Base-by-base conservation (phyloP, 2,329 filamentous ascomycete genomes). In the Stylonectria norvegica region DNA sequence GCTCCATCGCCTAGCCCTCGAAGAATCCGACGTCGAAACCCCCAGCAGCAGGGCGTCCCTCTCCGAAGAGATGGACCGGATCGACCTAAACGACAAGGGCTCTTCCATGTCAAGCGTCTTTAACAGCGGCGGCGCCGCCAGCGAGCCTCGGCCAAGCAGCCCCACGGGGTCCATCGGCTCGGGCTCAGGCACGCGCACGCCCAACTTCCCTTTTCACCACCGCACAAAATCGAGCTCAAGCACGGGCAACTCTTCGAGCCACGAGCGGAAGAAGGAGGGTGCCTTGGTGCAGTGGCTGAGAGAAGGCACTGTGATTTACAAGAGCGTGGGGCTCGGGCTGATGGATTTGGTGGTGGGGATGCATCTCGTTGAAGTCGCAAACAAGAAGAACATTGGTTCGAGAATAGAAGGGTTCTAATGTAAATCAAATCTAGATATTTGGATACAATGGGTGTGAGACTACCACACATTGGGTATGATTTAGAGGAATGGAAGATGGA, bases 271-370 rank as follows among this genome's bases (percentile, higher is more conserved):
- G 44, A 67, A 67, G 43, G 71, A 78, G 36, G 68, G 78, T 37
- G 65, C 72, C 9, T 62, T 82, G 38, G 65, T 68, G 19, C 63
- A 68, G 15, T 83, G 80, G 80, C 58, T 84, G 40, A 67, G 73
- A 41, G 69, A 70, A 3, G 81, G 81, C 0, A 85, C 81, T 43
- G 80, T 85, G 15, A 73, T 85, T 6, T 85, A 84, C 58, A 85
- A 85, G 68, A 79, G 77, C 45, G 81, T 85, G 0, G 81, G 81
- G 0, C 60, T 85, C 34, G 81, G 80, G 0, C 58, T 84, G 36
- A 84, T 85, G 80, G 81, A 85, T 52, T 60, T 85, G 16, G 73
- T 78, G 1, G 75, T 83, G 2, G 81, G 80, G 11, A 69, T 71
- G 51, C 73, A 81, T 39, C 47, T 85, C 34, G 59, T 85, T 14